A percentile compares a stretch with the other conserved stretches of the same genome.
These are phyloP conservation scores for Polyporus tsugae DNA, from an alignment of 1,284 basidiomycete species.

Conservation along the genomic window DNA sequence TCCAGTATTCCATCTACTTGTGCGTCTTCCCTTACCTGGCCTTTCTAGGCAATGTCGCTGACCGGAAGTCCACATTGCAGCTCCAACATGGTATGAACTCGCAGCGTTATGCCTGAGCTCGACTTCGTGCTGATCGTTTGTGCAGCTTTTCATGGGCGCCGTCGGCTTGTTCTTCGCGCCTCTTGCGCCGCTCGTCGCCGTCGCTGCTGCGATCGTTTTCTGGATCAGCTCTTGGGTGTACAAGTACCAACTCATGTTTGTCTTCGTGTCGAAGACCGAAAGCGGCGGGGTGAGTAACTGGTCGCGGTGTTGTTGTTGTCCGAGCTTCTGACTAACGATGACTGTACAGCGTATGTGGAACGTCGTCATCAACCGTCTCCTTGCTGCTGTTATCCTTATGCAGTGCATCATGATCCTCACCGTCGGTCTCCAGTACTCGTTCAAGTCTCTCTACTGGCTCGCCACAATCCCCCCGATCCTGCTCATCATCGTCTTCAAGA, in stretches of 20 bases:
- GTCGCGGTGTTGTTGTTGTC: neutral
- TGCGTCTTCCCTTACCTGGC: slow-evolving; percentile 48
- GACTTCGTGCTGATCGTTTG: neutral
- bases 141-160: slow-evolving; percentile 85
- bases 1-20: slow-evolving; percentile 93
- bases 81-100: slow-evolving; percentile 63
- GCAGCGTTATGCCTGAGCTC: neutral
- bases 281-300: slow-evolving; percentile 80
- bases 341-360: slow-evolving; percentile 86
- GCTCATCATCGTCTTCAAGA: slow-evolving; percentile 82
- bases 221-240: slow-evolving; percentile 86
- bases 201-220: slow-evolving; percentile 81
- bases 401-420: slow-evolving; percentile 88
- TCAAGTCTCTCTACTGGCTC: slow-evolving; percentile 77
- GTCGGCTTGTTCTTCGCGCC: slow-evolving; percentile 93
- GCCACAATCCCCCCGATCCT: slow-evolving; percentile 81
- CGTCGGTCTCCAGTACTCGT: slow-evolving; percentile 84
- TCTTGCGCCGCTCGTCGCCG: slow-evolving; percentile 87
- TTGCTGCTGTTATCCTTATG: slow-evolving; percentile 82
- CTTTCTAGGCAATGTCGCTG: neutral
- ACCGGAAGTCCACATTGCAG: slow-evolving; percentile 45
- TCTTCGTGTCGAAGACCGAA: slow-evolving; percentile 88
- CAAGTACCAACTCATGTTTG: slow-evolving; percentile 95
- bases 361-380: slow-evolving; percentile 86
- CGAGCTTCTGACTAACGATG: slow-evolving; percentile 9